Evolutionary conservation across 495 filamentous ascomycete genomes (phyloP).

Genomic region (Penicillium canariense): DNA sequence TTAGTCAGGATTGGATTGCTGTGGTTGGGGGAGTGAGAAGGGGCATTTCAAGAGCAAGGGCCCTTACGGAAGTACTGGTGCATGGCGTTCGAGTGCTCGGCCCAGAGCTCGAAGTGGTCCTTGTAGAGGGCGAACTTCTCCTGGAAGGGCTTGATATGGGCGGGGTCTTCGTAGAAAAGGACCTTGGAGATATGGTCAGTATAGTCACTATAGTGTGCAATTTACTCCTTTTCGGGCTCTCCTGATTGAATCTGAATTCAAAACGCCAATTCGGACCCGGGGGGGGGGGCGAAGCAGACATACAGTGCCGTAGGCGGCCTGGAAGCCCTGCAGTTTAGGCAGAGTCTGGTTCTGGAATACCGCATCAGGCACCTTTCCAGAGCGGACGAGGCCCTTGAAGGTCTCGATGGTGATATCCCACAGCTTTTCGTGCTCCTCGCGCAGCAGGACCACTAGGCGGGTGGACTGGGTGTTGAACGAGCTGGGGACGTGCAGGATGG

Average conservation of each 20-base stretch:
- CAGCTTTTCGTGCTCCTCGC: constrained; percentile 48
- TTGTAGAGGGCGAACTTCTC: constrained; percentile 46
- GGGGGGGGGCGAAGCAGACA: constrained; percentile 9
- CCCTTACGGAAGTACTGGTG: constrained; percentile 51
- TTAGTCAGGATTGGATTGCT: neutral
- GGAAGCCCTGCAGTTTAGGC: constrained; percentile 43
- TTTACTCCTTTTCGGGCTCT: neutral
- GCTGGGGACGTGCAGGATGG: constrained; percentile 48
- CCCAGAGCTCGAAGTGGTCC: constrained; percentile 48
- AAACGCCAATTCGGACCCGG: too few species aligned
- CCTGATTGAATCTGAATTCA: neutral
- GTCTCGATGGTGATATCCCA: constrained; percentile 48
- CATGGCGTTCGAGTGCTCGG: constrained; percentile 54
- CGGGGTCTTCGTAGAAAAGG: constrained; percentile 54
- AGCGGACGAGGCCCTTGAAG: constrained; percentile 37
- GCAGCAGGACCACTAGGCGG: constrained; percentile 46
- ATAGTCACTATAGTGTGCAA: neutral
- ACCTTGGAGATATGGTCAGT: constrained; percentile 27
- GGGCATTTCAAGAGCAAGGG: neutral
- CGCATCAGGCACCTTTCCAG: constrained; percentile 37
- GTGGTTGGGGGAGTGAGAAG: neutral
- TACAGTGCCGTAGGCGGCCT: constrained; percentile 50
- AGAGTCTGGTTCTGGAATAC: constrained; percentile 45
- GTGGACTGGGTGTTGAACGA: constrained; percentile 58
- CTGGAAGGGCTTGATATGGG: constrained; percentile 38